Base-by-base conservation (phyloP, 208 protist genomes). In the Crithidia thermophila region DNA sequence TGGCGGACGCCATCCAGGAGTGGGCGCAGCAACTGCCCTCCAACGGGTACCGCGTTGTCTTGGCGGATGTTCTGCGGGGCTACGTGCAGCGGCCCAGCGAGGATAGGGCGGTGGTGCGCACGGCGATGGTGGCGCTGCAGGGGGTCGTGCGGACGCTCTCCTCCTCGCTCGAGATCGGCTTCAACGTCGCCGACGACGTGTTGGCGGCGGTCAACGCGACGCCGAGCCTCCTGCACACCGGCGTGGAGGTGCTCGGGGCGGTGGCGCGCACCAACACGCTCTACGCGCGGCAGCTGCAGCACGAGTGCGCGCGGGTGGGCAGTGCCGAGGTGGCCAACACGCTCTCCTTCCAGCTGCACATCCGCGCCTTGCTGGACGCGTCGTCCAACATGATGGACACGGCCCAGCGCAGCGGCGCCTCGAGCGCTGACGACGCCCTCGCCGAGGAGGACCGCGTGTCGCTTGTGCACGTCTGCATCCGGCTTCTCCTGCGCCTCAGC, bases 11-110 rank as follows among this genome's bases (percentile, higher is more conserved):
- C 4, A 56, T 94, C 3, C 36, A 34, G 43, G 51, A 55, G 46
- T 94, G 81, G 78, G 85, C 85, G 4, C 33, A 20, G 46, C 71
- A 67, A 21, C 70, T 87, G 53, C 73, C 81, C 18, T 85, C 82
- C 13, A 83, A 94, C 58, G 57, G 66, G 0, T 47, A 76, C 21
- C 85, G 88, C 13, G 69, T 82, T 11, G 77, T 77, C 25, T 53
- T 94, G 23, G 71, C 85, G 7, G 51, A 60, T 28, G 62, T 60
- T 39, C 68, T 94, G 43, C 66, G 78, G 9, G 74, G 75, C 9
- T 84, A 87, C 68, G 67, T 88, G 28, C 74, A 77, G 45, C 46
- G 62, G 43, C 65, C 56, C 16, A 47, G 33, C 16, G 80, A 84
- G 56, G 60, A 77, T 20, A 75, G 77, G 59, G 64, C 70, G 11